Evolutionary conservation across 148 eudicot species (phyloP), one percentile per base, ranked within the genome.

Genomic region (Rhododendron griersonianum): DNA sequence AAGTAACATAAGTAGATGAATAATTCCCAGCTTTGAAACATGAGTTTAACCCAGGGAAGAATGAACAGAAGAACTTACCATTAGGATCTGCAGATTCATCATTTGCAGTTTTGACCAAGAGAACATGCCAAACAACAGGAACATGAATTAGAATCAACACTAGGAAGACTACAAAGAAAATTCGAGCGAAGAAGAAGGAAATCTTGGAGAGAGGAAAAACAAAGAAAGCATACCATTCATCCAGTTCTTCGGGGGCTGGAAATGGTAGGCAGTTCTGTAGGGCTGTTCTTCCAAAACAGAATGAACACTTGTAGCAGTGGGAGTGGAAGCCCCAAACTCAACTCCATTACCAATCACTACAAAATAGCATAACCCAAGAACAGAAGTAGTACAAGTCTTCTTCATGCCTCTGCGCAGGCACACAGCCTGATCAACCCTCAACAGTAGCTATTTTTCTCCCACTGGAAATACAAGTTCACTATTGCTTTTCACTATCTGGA

Each of bases 201-300:
- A 41, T 41, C 45, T 6, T 41, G 45, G 7, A 21, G 55, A 30
- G 10, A 86, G 23, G 2, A 11, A 47, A 37, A 35, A 11, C 10
- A 28, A 13, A 7, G 30, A 14, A 37, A 83, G 33, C 9, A 21
- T 77, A 90, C 91, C 91, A 79, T 90, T 90, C 84, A 90, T 85
- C 91, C 91, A 88, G 83, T 90, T 90, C 55, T 88, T 86, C 1
- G 88, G 84, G 78, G 90, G 88, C 76, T 90, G 90, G 65, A 90
- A 90, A 81, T 88, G 91, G 83, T 81, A 90, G 51, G 88, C 88
- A 7, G 88, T 81, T 30, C 89, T 86, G 81, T 85, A 82, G 41
- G 88, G 87, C 87, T 86, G 88, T 47, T 82, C 81, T 4, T 5
- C 1, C 6, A 55, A 16, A 1, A 5, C 19, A 81, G 65, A 53